A percentile compares a stretch with the other conserved stretches of the same genome.
Conservation (phyloP, 495 filamentous ascomycete genomes). For the Daldinia childiae region DNA sequence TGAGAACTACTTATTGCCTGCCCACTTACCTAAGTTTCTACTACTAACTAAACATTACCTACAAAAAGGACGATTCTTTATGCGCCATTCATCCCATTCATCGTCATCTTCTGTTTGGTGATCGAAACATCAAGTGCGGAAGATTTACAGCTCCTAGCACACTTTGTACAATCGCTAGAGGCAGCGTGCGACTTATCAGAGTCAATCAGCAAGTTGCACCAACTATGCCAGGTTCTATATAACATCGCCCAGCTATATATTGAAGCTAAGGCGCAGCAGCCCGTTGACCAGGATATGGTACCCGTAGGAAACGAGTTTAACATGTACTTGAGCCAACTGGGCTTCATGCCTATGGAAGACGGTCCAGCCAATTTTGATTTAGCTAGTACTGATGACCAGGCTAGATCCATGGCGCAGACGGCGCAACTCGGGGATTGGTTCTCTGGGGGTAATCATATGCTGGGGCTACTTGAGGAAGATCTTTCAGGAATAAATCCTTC, state of each 20-base stretch:
- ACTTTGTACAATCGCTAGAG: constrained; percentile 67
- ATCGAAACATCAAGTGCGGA: constrained; percentile 60
- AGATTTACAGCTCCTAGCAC: constrained; percentile 63
- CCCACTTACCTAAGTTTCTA: not conserved
- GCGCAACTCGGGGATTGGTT: constrained; percentile 72
- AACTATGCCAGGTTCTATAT: constrained; percentile 67
- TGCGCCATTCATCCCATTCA: constrained; percentile 73
- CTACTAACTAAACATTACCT: not conserved
- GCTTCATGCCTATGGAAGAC: constrained; percentile 62
- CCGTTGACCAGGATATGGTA: constrained; percentile 56
- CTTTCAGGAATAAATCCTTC: constrained; percentile 61
- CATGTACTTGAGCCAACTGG: constrained; percentile 69
- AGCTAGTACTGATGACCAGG: constrained; percentile 14
- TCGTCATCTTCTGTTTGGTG: constrained; percentile 75
- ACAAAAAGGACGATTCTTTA: constrained; percentile 67
- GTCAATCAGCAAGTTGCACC: constrained; percentile 66
- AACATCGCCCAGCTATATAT: constrained; percentile 70
- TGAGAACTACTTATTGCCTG: constrained; percentile 42
- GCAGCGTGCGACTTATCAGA: constrained; percentile 62
- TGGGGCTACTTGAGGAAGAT: constrained; percentile 70
- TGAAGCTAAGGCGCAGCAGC: constrained; percentile 64
- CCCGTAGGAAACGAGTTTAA: constrained; percentile 70
- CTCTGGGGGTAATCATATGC: constrained; percentile 71
- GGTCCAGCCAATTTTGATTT: constrained; percentile 20
- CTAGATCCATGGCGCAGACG: constrained; percentile 47